A percentile compares a stretch with the other conserved stretches of the same genome.
Evolutionary conservation across 2,329 filamentous ascomycete species (phyloP).

Genomic region (Fusarium sp.): DNA sequence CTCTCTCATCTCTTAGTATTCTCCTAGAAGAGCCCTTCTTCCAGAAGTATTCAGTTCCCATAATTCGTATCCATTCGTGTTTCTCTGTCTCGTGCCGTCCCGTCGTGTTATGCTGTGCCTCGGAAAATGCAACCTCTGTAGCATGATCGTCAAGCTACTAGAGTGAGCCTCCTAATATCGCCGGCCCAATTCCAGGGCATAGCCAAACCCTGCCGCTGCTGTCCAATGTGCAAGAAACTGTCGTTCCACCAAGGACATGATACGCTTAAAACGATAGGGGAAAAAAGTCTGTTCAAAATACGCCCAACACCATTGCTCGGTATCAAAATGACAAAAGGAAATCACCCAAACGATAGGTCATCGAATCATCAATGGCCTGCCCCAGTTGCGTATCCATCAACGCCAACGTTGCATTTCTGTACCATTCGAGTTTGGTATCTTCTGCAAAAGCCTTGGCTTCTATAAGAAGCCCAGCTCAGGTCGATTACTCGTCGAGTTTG

Average conservation of each 20-base stretch:
- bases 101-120: constrained; percentile 13
- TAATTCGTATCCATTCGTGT: constrained; percentile 27
- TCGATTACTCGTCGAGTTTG: constrained; percentile 9
- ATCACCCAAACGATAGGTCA: constrained; percentile 39
- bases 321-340: constrained; percentile 43
- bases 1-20: neutral
- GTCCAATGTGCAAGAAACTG: constrained; percentile 19
- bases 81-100: constrained; percentile 5
- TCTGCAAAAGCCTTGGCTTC: constrained; percentile 11
- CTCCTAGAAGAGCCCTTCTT: neutral
- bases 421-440: constrained; percentile 15
- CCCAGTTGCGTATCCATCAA: constrained; percentile 18
- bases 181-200: constrained; percentile 14
- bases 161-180: constrained; percentile 24
- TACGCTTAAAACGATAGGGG: constrained; percentile 23
- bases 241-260: constrained; percentile 18
- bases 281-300: constrained; percentile 40
- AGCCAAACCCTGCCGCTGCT: constrained; percentile 20
- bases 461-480: neutral
- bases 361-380: constrained; percentile 41
- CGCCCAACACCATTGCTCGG: constrained; percentile 49
- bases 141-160: constrained; percentile 15
- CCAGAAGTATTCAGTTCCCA: constrained; percentile 25
- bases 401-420: constrained; percentile 28
- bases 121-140: constrained; percentile 30